These are phyloP conservation scores for Astraeus odoratus DNA, from an alignment of 768 basidiomycete species.

Conservation along the genomic window DNA sequence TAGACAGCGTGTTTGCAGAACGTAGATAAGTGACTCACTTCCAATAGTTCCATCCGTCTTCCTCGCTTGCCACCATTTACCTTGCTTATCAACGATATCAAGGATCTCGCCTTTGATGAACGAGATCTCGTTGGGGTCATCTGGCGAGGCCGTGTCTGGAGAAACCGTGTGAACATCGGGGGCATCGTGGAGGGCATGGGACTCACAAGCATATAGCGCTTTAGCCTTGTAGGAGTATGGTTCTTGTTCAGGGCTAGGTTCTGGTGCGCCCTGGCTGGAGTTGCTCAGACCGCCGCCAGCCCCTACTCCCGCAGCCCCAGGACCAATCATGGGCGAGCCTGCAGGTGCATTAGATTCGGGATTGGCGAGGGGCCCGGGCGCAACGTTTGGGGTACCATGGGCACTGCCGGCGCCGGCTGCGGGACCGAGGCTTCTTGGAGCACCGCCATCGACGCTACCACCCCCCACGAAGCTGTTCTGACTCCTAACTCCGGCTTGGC, in stretches of 20 bases:
- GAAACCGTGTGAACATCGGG: conserved; percentile 14
- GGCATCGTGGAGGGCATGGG: conserved; percentile 5
- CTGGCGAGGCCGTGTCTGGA: conserved; percentile 84
- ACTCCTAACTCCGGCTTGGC: conserved; percentile 38
- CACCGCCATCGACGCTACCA: conserved; percentile 36
- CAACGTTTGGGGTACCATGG: conserved; percentile 38
- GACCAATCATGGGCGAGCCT: conserved; percentile 60
- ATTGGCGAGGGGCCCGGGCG: conserved; percentile 32
- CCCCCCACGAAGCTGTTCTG: conserved; percentile 39
- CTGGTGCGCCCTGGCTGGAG: conserved; percentile 17
- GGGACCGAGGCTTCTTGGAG: conserved; percentile 49
- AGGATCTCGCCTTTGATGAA: conserved; percentile 90
- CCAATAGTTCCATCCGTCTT: conserved; percentile 70
- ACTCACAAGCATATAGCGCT: conserved; percentile 83
- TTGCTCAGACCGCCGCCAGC: conserved; percentile 33
- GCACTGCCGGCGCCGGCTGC: conserved; percentile 48
- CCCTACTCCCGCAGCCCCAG: conserved; percentile 59
- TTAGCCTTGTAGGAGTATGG: conserved; percentile 70
- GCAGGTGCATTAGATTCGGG: conserved; percentile 41
- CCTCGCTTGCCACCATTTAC: conserved; percentile 89
- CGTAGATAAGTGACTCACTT: conserved; percentile 46
- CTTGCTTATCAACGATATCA: conserved; percentile 88
- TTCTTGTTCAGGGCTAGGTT: conserved; percentile 33
- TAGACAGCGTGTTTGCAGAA: conserved; percentile 2
- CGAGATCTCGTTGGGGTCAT: conserved; percentile 95